Base-by-base conservation (phyloP, 345 rosid genomes). In the Microcos paniculata region DNA sequence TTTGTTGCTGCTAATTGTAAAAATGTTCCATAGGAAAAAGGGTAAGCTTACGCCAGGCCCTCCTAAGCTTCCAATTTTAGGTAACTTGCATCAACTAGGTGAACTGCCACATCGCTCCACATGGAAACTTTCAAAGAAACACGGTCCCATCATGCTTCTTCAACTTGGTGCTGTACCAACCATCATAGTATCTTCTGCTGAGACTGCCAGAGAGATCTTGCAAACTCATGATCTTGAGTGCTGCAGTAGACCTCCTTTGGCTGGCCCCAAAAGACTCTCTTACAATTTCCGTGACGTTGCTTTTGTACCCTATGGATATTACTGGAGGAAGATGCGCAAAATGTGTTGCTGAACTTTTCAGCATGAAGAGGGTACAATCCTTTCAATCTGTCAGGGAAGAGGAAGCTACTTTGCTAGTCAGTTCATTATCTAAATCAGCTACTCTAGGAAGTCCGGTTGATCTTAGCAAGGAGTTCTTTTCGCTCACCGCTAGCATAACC, bases 281-380 rank as follows among this genome's bases (percentile, higher is more conserved):
- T 82, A 82, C 73, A 70, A 75, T 66, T 74, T 52, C 10, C 68
- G 70, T 8, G 86, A 80, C 69, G 46, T 80, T 9, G 72, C 49
- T 52, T 85, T 85, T 48, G 67, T 77, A 7, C 86, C 84, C 11
- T 80, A 80, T 23, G 77, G 82, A 53, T 77, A 80, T 6, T 75
- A 80, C 26, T 79, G 81, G 84, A 85, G 48, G 12, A 80, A 73
- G 51, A 30, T 70, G 26, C 48, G 83, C 1, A 85, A 83, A 58
- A 45, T 80, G 59, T n/a, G 63, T 77, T 26, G 13, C 55, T 3
- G 77, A 80, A 26, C 74, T 83, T 16, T 66, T 83, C 43, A 74
- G 45, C 77, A 1, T 30, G 16, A 80, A 75, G 40, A 80, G 75
- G 49, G 71, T 71, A 21, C 74, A 75, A 4, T 80, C 76, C 15